Conservation (phyloP, 139 green algal species). For the Penium margaritaceum region DNA sequence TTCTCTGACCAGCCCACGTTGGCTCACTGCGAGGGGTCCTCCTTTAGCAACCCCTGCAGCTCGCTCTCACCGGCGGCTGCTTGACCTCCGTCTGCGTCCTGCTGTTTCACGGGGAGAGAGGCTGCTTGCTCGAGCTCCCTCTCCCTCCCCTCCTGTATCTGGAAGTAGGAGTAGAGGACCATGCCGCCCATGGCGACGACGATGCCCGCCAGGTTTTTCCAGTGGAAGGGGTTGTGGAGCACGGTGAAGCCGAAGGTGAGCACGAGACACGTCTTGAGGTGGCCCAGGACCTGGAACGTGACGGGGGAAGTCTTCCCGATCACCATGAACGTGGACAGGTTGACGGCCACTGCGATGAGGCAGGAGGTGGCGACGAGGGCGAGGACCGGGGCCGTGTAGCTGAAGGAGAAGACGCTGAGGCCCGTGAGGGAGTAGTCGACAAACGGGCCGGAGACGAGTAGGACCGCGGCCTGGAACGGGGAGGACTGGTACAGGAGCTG, state of each 20-base stretch:
- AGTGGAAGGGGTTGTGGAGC: conserved; percentile 38
- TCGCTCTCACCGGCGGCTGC: no score
- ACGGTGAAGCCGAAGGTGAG: conserved; percentile 47
- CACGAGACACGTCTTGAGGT: conserved; percentile 56
- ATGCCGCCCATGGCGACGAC: conserved; percentile 49
- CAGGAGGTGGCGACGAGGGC: no score
- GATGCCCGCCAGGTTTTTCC: conserved; percentile 47
- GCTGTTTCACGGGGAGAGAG: no score
- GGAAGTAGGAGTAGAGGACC: conserved; percentile 43
- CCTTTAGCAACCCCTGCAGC: no score
- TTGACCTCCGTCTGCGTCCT: no score
- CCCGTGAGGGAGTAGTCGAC: conserved; percentile 46
- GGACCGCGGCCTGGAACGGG: conserved; percentile 45
- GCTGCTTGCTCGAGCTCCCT: no score
- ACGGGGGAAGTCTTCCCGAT: conserved; percentile 54
- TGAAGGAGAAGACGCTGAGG: no score
- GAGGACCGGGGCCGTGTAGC: no score
- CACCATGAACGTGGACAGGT: conserved; percentile 54
- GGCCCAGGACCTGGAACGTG: conserved; percentile 50
- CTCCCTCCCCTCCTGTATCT: conserved; percentile 31
- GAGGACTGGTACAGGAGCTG: conserved; percentile 53
- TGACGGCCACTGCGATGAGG: no score
- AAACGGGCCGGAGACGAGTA: conserved; percentile 40
- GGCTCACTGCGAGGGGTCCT: no score
- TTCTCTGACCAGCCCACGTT: no score